Percentiles rank a stretch among this genome's conserved stretches.
These are phyloP conservation scores for Atkinsonella texensis DNA, from an alignment of 2,329 filamentous ascomycete genomes.

Conservation along the genomic window DNA sequence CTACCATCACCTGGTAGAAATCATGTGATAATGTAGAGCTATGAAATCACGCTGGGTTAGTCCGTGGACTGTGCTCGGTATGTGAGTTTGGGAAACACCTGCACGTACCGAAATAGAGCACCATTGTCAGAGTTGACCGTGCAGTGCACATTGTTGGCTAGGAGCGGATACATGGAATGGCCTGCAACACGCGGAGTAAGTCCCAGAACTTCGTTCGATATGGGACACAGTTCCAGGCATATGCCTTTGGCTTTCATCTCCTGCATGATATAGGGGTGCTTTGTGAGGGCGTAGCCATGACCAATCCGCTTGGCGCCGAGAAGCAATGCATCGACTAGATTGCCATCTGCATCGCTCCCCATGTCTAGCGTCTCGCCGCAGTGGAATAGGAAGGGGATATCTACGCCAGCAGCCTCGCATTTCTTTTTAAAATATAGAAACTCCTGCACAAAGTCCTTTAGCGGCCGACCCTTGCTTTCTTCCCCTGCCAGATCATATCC, in stretches of 20 bases:
- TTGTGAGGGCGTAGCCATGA: constrained; percentile 58
- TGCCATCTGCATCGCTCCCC: constrained; percentile 52
- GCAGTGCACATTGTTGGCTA: constrained; percentile 63
- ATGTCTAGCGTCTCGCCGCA: constrained; percentile 63
- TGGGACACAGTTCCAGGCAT: constrained; percentile 65
- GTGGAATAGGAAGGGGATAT: constrained; percentile 65
- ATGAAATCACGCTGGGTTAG: not conserved
- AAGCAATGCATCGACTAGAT: constrained; percentile 56
- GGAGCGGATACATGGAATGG: constrained; percentile 54
- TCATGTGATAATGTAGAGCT: constrained; percentile 63
- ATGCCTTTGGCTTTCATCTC: constrained; percentile 51
- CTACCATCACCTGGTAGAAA: constrained; percentile 66
- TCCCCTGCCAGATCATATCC: constrained; percentile 62
- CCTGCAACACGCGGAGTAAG: constrained; percentile 53
- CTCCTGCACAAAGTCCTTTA: constrained; percentile 41
- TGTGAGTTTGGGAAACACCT: not conserved
- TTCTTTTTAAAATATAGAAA: constrained; percentile 43
- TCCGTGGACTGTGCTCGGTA: not conserved
- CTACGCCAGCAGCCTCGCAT: constrained; percentile 34
- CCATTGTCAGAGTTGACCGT: constrained; percentile 67
- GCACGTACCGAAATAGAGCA: constrained; percentile 51
- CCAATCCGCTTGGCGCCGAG: constrained; percentile 58
- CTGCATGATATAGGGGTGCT: constrained; percentile 54
- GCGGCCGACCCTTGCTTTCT: constrained; percentile 48
- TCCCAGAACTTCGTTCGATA: constrained; percentile 65